phyloP scores from a whole-genome alignment of 192 early-diverging fungal species.

The Oehlia diaphana region DNA sequence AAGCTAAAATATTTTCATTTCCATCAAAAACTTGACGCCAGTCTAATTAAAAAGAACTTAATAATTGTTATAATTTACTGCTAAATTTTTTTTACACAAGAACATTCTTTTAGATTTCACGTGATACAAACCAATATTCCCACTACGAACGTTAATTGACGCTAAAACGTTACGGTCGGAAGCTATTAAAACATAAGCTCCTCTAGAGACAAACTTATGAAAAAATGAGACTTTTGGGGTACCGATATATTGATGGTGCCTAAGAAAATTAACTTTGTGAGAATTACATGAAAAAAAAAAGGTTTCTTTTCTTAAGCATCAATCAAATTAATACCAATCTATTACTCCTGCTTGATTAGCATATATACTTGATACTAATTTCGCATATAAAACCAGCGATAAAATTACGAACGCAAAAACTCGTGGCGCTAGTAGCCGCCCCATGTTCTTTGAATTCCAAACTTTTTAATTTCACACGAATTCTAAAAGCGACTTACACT shows the following conservation, averaged over 20 bases:
- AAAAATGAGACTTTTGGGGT: conserved; percentile 38
- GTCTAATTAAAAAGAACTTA: conserved; percentile 32
- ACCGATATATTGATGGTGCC: conserved; percentile 60
- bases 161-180: conserved; percentile 81
- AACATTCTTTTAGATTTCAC: conserved; percentile 2
- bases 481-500: no score
- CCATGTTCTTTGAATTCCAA: no score
- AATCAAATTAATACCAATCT: conserved; percentile 47
- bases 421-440: no score
- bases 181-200: conserved; percentile 50
- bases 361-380: conserved; percentile 20
- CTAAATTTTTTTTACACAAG: neutral
- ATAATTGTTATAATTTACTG: neutral
- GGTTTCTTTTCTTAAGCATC: neutral
- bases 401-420: neutral
- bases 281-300: neutral
- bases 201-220: conserved; percentile 32
- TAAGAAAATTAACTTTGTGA: conserved; percentile 23
- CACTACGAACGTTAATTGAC: conserved; percentile 61
- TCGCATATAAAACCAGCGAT: neutral
- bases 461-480: no score
- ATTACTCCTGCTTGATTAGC: conserved; percentile 49
- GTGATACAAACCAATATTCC: conserved; percentile 57
- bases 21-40: conserved; percentile 77
- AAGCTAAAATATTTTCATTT: conserved; percentile 54